Base-by-base conservation (phyloP, 2,329 filamentous ascomycete genomes). In the Rutstroemia sp. region DNA sequence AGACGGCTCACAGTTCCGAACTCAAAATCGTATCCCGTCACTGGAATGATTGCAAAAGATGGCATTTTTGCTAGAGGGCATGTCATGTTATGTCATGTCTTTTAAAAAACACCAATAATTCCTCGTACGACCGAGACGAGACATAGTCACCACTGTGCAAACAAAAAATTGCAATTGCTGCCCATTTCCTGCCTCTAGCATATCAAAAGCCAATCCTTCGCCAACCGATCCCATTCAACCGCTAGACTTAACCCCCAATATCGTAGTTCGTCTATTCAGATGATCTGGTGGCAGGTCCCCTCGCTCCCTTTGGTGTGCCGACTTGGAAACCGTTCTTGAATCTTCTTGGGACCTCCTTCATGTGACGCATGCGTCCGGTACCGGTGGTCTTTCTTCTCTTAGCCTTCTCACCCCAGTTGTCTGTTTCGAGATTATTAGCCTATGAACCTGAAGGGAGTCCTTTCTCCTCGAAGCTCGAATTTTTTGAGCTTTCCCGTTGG, bases 351-450 rank as follows among this genome's bases (percentile, higher is more conserved):
- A 99, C 86, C 72, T 82, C 83, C 84, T 95, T 95, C 75, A 99
- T 84, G 81, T 92, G 89, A 75, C 90, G 86, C 87, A 92, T 94
- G 78, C 94, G 89, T 77, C 94, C 94, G 73, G 90, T 92, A 72
- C 94, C 94, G 75, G 89, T 92, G 73, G 92, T 96, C 92, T 96
- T 97, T 88, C 94, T 95, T 78, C 94, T 84, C 90, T 97, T 97
- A 72, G 92, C 92, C 89, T 99, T 99, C 86, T 97, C 92, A 77
- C 89, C 85, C 94, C 94, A 99, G 89, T 99, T 96, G 87, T 87
- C 92, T 97, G 74, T 74, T 82, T 76, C 70, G 81, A 82, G 12
- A 34, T 34, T 12, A 70, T 82, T 82, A 71, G 86, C 84, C 81
- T 85, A 34, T 34, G 10, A 34, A 34, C 9, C 12, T 34, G 3